phyloP scores from a whole-genome alignment of 176 grass and related monocot genomes.

The Raddia guianensis region DNA sequence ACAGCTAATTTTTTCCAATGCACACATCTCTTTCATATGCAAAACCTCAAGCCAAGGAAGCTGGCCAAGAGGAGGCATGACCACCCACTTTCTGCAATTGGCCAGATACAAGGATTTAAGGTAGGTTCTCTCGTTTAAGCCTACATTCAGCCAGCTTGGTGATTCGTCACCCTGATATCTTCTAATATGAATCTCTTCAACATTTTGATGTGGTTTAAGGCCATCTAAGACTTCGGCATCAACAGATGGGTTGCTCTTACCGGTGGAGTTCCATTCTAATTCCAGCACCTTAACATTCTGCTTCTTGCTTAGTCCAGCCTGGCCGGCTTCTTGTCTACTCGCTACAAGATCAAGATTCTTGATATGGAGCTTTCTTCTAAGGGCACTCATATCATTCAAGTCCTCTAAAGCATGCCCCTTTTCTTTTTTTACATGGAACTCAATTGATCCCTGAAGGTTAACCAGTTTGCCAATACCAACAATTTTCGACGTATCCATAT shows the following conservation, averaged over 20 bases:
- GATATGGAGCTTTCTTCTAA: conserved; percentile 47
- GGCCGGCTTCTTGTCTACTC: conserved; percentile 35
- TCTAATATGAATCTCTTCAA: conserved; percentile 58
- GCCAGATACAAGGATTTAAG: conserved; percentile 53
- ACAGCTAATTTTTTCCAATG: conserved; percentile 26
- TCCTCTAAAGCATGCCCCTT: conserved; percentile 42
- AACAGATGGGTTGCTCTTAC: conserved; percentile 18
- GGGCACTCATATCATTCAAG: conserved; percentile 44
- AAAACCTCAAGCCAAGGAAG: conserved; percentile 54
- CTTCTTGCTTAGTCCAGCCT: conserved; percentile 51
- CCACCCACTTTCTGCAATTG: conserved; percentile 62
- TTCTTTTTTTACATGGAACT: conserved; percentile 66
- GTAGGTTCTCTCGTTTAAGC: not conserved
- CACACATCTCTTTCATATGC: conserved; percentile 58
- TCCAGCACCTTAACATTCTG: conserved; percentile 44
- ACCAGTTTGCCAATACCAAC: conserved; percentile 38
- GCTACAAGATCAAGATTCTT: conserved; percentile 59
- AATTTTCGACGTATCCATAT: conserved; percentile 53
- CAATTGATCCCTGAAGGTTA: conserved; percentile 53
- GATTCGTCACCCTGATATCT: conserved; percentile 51
- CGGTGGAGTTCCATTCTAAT: conserved; percentile 58
- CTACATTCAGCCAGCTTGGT: conserved; percentile 46
- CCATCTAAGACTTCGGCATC: conserved; percentile 47
- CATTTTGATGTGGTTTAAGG: conserved; percentile 45
- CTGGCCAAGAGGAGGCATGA: conserved; percentile 62